phyloP scores from a whole-genome alignment of 192 early-diverging fungal genomes.

The Backusella westeae region DNA sequence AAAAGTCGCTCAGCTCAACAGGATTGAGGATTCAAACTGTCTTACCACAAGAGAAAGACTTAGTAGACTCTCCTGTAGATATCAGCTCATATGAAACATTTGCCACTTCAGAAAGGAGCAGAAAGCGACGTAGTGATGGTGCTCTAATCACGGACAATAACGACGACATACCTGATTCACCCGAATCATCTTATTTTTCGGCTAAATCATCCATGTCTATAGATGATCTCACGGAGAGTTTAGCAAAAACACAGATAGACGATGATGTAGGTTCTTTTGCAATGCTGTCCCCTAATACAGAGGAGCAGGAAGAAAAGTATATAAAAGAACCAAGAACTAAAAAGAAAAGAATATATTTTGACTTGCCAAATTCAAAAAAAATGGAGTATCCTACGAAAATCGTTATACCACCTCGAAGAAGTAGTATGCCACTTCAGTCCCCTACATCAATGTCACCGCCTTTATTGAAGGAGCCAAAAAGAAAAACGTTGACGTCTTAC shows the following conservation, averaged over 20 bases:
- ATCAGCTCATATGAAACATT: background rate
- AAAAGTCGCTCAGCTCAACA: background rate
- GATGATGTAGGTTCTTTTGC: background rate
- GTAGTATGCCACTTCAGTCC: conserved; percentile 5
- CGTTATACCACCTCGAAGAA: conserved; percentile 4
- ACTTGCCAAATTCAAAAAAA: background rate
- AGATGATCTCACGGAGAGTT: background rate
- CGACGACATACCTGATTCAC: background rate
- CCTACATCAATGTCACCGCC: background rate
- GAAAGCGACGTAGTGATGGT: background rate
- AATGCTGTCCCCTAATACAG: background rate
- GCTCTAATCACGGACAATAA: background rate
- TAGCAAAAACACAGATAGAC: background rate
- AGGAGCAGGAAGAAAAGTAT: background rate
- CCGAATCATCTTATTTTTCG: conserved; percentile 11
- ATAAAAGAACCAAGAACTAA: background rate
- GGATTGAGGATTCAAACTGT: background rate
- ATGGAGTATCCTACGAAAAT: background rate
- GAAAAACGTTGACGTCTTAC: background rate
- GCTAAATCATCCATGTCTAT: conserved; percentile 1
- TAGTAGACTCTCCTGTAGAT: background rate
- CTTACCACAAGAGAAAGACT: background rate
- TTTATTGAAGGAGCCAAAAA: background rate
- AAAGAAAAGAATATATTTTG: background rate
- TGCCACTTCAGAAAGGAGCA: background rate